Base-by-base conservation (phyloP, 352 stramenopile species). In the Phytophthora ramorum region DNA sequence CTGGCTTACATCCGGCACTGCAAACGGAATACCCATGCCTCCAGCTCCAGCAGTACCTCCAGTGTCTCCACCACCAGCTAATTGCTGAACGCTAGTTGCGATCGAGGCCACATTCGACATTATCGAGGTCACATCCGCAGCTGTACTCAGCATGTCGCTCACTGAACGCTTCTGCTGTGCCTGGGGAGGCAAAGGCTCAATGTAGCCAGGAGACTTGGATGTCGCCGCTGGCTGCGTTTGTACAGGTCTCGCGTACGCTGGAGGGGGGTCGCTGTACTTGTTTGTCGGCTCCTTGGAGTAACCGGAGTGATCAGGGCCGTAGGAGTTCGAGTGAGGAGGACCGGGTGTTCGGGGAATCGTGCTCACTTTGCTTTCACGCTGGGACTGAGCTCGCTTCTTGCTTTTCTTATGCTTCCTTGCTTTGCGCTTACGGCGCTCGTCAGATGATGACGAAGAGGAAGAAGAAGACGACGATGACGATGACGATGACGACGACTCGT, bases 391-490 rank as follows among this genome's bases (percentile, higher is more conserved):
- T 38, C 59, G 32, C 12, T 69, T 59, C 28, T 78, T 80, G 7
- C 20, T 50, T 48, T 64, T 66, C 58, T 78, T 78, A 35, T 53
- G 46, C 30, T 76, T 83, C 41, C 68, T 74, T 20, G 58, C 32
- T 52, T 68, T 77, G n/a, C 58, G 58, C 40, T 72, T 80, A 8
- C 16, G 44, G 7, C 58, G 60, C 16, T 75, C 70, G 34, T 82
- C 71, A 2, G 70, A 61, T 5, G 74, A 78, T 5, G 69, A 73
- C 7, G 69, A 68, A 8, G 71, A 79, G 7, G 61, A 64, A 1
- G 48, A 62, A n/a, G 60, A 66, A 3, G 57, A 69, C 0, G 58
- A 68, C 0, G 63, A 71, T 0, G 63, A 71, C 0, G 50, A 67
- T 0, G 64, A 60, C 0, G 65, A 73, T 3, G 65, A 73, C 0